These are phyloP conservation scores for Begonia fuchsioides DNA, from an alignment of 306 rosid genomes.

Conservation along the genomic window DNA sequence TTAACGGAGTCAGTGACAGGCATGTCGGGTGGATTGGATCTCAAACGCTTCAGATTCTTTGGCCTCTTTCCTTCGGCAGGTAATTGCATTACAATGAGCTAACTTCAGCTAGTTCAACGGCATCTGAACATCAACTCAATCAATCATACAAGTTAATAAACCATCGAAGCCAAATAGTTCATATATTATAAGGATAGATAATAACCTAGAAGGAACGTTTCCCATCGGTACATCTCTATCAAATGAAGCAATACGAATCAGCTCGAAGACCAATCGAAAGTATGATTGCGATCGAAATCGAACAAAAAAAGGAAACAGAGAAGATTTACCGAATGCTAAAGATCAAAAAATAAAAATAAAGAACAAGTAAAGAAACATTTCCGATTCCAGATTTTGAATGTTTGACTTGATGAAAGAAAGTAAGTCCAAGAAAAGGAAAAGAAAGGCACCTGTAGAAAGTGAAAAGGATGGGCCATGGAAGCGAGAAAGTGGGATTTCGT, in stretches of 20 bases:
- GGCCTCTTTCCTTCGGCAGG: slow-evolving; percentile 38
- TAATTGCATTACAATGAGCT: slow-evolving; percentile 56
- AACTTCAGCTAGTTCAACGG: slow-evolving; percentile 16
- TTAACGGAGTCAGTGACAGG: slow-evolving; percentile 52
- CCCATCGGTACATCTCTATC: too few relatives aligned
- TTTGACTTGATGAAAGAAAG: background rate
- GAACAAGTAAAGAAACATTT: background rate
- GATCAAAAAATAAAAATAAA: background rate
- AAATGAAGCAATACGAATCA: too few relatives aligned
- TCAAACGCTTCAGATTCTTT: slow-evolving; percentile 56
- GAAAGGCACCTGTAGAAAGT: slow-evolving; percentile 41
- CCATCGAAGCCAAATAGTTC: too few relatives aligned
- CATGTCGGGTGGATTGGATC: slow-evolving; percentile 40
- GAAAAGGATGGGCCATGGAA: slow-evolving; percentile 42
- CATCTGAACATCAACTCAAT: slow-evolving; percentile 6
- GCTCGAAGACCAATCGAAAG: too few relatives aligned
- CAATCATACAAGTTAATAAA: too few relatives aligned
- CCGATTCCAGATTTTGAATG: background rate
- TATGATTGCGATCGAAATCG: too few relatives aligned
- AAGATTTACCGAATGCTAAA: background rate
- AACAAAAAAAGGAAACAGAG: too few relatives aligned
- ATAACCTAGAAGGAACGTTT: too few relatives aligned
- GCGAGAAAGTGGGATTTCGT: slow-evolving; percentile 13
- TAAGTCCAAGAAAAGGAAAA: background rate
- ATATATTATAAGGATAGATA: too few relatives aligned